Evolutionary conservation across 352 stramenopile genomes (phyloP).

Genomic region (Thraustochytrium sp.): DNA sequence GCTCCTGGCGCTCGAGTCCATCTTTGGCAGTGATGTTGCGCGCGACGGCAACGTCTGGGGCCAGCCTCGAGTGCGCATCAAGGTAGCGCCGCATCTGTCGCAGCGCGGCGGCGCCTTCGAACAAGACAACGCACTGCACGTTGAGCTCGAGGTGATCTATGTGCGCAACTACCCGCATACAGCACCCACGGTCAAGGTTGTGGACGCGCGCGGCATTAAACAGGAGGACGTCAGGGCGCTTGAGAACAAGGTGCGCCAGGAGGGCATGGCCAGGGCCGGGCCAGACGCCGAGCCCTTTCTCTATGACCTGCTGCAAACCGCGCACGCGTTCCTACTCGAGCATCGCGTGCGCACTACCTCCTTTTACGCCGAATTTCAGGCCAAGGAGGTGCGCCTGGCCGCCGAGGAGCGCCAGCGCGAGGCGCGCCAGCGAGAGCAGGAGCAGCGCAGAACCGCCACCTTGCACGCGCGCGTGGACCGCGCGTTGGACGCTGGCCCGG

Average conservation of each 20-base stretch:
- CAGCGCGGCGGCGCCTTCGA: background rate
- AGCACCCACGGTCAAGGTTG: background rate
- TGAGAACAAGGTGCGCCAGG: background rate
- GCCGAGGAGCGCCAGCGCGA: background rate
- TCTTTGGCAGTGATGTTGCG: background rate
- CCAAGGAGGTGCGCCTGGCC: background rate
- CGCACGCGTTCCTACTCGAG: background rate
- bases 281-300: slow-evolving; percentile 28
- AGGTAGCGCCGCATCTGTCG: background rate
- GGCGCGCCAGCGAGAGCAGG: background rate
- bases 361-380: slow-evolving; percentile 31
- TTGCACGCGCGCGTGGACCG: slow-evolving; percentile 27
- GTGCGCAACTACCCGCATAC: background rate
- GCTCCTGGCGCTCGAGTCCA: background rate
- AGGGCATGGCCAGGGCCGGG: background rate
- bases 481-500: background rate
- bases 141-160: slow-evolving; percentile 24
- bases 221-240: background rate
- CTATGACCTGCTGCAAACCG: slow-evolving; percentile 3
- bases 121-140: background rate
- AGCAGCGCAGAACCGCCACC: background rate
- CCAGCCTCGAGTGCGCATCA: background rate
- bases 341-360: slow-evolving; percentile 15
- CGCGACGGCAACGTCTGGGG: slow-evolving; percentile 1
- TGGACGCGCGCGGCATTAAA: background rate